Base-by-base conservation (phyloP, 345 rosid genomes). In the Aurinia saxatilis region DNA sequence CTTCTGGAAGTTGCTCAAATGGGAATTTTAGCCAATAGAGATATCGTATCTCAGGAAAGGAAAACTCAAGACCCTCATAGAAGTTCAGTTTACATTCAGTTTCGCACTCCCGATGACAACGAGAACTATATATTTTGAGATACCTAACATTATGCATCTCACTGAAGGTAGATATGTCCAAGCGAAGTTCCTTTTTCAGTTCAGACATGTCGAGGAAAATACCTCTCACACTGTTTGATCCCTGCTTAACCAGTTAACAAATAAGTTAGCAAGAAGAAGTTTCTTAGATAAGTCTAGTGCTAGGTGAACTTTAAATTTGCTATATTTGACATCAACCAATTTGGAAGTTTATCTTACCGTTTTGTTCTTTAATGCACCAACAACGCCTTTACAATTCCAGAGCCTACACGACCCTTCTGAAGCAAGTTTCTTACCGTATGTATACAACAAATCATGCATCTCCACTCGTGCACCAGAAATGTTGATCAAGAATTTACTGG, bases 381-480 rank as follows among this genome's bases (percentile, higher is more conserved):
- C n/a, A n/a, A n/a, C n/a, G n/a, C n/a, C n/a, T n/a, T n/a, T n/a
- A n/a, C n/a, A n/a, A n/a, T n/a, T n/a, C n/a, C n/a, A n/a, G n/a
- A n/a, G n/a, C n/a, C n/a, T n/a, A n/a, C n/a, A n/a, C n/a, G 50
- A 42, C 27, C 29, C 72, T 40, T 38, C 52, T 4, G 4, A 31
- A 7, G 0, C 11, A 57, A 38, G 37, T 9, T 64, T 50, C 31
- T 3, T 38, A 0, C 0, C 67, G 73, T 73, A 42, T 6, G 67
- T 73, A 25, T 42, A 52, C 0, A 64, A 8, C 35, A 68, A 37
- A 60, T 72, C 57, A 50, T 78, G 77, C 56, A 78, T 61, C 12
- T 51, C n/a, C 16, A 27, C 10, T 8, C 19, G 59, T n/a, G 51
- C 11, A 40, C 42, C 2, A 7, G 0, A 5, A 36, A 63, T 1